Evolutionary conservation across 2,329 filamentous ascomycete species (phyloP).

Genomic region (Neonectria neomacrospora): DNA sequence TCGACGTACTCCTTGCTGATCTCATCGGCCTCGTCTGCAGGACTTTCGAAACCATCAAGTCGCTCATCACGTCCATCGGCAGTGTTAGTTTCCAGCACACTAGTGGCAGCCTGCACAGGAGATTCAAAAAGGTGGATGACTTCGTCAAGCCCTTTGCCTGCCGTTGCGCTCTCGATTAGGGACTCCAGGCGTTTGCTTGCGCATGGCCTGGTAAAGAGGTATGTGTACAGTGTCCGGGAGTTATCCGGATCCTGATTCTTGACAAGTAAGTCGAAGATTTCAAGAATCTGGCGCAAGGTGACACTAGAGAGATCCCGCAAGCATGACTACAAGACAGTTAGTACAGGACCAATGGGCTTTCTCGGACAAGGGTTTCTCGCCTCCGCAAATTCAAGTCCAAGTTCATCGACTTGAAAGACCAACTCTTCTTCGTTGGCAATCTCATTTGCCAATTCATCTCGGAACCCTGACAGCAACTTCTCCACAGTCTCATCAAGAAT

Average conservation of each 20-base stretch:
- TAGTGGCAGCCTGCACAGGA: conserved; percentile 34
- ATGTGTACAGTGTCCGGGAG: conserved; percentile 54
- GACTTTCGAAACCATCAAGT: conserved; percentile 43
- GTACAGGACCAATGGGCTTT: conserved; percentile 12
- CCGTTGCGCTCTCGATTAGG: conserved; percentile 55
- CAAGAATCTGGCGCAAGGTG: conserved; percentile 55
- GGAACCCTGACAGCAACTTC: conserved; percentile 56
- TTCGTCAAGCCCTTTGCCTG: conserved; percentile 55
- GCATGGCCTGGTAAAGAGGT: conserved; percentile 55
- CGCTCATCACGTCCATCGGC: conserved; percentile 36
- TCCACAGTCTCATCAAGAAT: conserved; percentile 58
- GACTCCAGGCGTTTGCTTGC: conserved; percentile 53
- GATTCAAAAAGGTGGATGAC: conserved; percentile 53
- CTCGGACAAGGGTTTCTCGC: conserved; percentile 46
- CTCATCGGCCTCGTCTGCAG: conserved; percentile 33
- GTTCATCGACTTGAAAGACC: conserved; percentile 62
- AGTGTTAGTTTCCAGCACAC: conserved; percentile 29
- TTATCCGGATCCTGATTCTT: conserved; percentile 57
- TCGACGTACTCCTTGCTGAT: conserved; percentile 19
- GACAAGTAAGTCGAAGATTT: conserved; percentile 56
- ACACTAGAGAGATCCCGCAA: conserved; percentile 50
- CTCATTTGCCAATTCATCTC: conserved; percentile 59
- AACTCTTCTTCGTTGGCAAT: conserved; percentile 59
- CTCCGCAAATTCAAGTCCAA: conserved; percentile 65
- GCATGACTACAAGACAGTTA: conserved; percentile 50